Percentiles rank a stretch among this genome's conserved stretches.
Conservation (phyloP, 139 green algal species). For the Chlorokybus atmophyticus region DNA sequence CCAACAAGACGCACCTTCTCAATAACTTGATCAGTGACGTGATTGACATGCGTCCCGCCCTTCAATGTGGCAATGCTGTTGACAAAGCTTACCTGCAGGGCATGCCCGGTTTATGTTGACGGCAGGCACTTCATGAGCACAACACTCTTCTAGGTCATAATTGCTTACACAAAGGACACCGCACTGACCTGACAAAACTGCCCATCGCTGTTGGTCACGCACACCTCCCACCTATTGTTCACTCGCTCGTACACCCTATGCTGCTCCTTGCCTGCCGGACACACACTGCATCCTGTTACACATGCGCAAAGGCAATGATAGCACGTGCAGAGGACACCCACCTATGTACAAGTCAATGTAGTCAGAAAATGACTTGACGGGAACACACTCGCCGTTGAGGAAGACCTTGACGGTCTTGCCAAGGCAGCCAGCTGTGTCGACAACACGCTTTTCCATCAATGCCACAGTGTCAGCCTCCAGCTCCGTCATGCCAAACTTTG, state of each 20-base stretch:
- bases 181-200: slow-evolving; percentile 70
- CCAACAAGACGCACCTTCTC: slow-evolving; percentile 24
- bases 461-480: slow-evolving; percentile 67
- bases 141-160: neutral
- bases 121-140: no score
- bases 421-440: slow-evolving; percentile 88
- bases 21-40: slow-evolving; percentile 72
- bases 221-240: slow-evolving; percentile 90
- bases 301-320: no score
- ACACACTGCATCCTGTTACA: no score
- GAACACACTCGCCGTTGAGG: neutral
- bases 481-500: slow-evolving; percentile 84
- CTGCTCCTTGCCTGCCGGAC: no score
- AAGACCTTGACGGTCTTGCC: slow-evolving; percentile 77
- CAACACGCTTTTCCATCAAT: slow-evolving; percentile 90
- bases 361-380: slow-evolving; percentile 79
- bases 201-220: slow-evolving; percentile 68
- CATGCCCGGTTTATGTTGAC: no score
- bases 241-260: slow-evolving; percentile 74
- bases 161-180: no score
- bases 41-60: slow-evolving; percentile 92
- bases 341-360: slow-evolving; percentile 95
- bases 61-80: slow-evolving; percentile 95
- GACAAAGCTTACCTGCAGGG: slow-evolving; percentile 92
- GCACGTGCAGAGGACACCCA: no score